A percentile compares a stretch with the other conserved stretches of the same genome.
Evolutionary conservation across 1,139 yeast species (phyloP).

Genomic region (Taphrina sp.): DNA sequence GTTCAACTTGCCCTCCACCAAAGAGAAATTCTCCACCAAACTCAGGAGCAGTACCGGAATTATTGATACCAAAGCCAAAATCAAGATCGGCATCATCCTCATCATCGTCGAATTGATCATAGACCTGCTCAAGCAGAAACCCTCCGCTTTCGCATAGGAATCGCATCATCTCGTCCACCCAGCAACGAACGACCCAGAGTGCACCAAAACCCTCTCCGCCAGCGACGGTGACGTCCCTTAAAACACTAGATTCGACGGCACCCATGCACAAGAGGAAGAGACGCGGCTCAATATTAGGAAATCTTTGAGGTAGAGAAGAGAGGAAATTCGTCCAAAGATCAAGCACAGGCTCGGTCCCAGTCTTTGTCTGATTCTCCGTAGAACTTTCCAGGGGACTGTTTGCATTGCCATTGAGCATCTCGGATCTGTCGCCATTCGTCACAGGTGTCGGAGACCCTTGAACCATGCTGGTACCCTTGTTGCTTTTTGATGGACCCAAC

Average conservation of each 20-base stretch:
- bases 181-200: constrained; percentile 77
- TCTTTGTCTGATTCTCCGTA: not conserved
- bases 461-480: not conserved
- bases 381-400: not conserved
- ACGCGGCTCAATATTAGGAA: constrained; percentile 55
- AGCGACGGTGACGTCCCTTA: constrained; percentile 59
- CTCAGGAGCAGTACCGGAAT: not conserved
- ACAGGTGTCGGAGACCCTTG: constrained; percentile 11
- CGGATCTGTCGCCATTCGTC: not conserved
- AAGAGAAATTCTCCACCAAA: constrained; percentile 19
- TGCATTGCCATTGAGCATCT: constrained; percentile 16
- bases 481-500: constrained; percentile 21
- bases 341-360: constrained; percentile 37
- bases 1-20: constrained; percentile 21
- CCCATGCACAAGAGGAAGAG: constrained; percentile 57
- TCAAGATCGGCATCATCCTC: constrained; percentile 29
- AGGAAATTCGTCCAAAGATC: constrained; percentile 49
- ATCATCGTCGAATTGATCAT: constrained; percentile 32
- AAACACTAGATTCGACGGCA: constrained; percentile 60
- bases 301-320: constrained; percentile 51
- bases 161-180: constrained; percentile 71
- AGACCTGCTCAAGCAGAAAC: constrained; percentile 45
- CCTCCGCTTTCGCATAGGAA: constrained; percentile 74
- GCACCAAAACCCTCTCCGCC: constrained; percentile 67
- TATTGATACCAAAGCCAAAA: constrained; percentile 7